phyloP scores from a whole-genome alignment of 129 eudicot genomes.

The Flaveria sonorensis region DNA sequence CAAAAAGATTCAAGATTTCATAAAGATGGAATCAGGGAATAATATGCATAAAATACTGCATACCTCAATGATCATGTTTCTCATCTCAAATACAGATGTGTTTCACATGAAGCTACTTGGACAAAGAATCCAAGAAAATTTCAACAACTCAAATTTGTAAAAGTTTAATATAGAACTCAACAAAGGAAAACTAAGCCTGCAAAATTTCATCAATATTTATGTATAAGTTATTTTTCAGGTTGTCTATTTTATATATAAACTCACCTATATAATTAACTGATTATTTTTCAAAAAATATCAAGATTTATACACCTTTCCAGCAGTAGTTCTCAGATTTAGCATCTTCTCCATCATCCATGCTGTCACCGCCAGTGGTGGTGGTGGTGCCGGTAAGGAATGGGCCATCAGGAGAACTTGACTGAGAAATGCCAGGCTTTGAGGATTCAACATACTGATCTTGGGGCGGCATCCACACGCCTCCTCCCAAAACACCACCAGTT shows the following conservation, averaged over 20 bases:
- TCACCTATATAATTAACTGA: slow-evolving; percentile 40
- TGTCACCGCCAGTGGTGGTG: slow-evolving; percentile 52
- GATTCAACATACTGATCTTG: slow-evolving; percentile 62
- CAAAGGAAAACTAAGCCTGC: slow-evolving; percentile 52
- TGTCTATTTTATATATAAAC: slow-evolving; percentile 31
- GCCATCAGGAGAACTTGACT: slow-evolving; percentile 79
- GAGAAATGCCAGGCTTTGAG: slow-evolving; percentile 53
- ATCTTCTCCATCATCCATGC: slow-evolving; percentile 81
- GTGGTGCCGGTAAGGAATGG: slow-evolving; percentile 57
- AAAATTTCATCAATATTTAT: slow-evolving; percentile 56
- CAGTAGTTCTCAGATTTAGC: slow-evolving; percentile 70
- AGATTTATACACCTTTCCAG: slow-evolving; percentile 61
- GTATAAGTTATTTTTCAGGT: slow-evolving; percentile 40
- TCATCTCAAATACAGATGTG: slow-evolving; percentile 38
- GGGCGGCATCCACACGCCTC: slow-evolving; percentile 45
- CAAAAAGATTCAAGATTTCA: slow-evolving; percentile 33
- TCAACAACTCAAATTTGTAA: slow-evolving; percentile 42
- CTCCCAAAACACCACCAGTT: slow-evolving; percentile 44
- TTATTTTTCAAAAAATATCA: slow-evolving; percentile 48
- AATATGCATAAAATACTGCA: slow-evolving; percentile 33
- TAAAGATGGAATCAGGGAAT: slow-evolving; percentile 26
- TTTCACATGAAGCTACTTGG: slow-evolving; percentile 41
- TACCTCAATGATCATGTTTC: slow-evolving; percentile 42
- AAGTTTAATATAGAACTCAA: slow-evolving; percentile 16
- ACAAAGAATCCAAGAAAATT: slow-evolving; percentile 46